Evolutionary conservation across 2,329 filamentous ascomycete genomes (phyloP).

Genomic region (Fusarium mundagurra): DNA sequence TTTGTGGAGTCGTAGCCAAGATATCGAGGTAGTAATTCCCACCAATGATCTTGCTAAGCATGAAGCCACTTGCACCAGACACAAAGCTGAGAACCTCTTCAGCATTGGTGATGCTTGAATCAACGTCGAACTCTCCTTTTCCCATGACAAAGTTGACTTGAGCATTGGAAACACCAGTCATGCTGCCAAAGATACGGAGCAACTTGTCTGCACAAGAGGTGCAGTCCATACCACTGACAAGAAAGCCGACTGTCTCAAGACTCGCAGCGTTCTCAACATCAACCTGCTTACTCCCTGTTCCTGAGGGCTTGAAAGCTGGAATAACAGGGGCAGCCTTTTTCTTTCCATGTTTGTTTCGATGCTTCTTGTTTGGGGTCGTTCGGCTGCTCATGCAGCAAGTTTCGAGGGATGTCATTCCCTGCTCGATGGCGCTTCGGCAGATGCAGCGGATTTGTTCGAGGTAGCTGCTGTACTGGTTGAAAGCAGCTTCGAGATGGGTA

Average conservation of each 20-base stretch:
- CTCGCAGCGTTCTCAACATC: neutral
- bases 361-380: neutral
- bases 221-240: slow-evolving; percentile 51
- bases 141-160: slow-evolving; percentile 53
- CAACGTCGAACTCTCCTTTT: slow-evolving; percentile 47
- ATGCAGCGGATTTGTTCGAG: slow-evolving; percentile 52
- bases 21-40: neutral
- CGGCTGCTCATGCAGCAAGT: slow-evolving; percentile 39
- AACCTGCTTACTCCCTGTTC: neutral
- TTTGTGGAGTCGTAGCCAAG: neutral
- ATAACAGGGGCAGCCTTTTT: neutral
- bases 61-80: slow-evolving; percentile 44
- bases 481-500: slow-evolving; percentile 46
- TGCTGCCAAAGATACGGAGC: slow-evolving; percentile 40
- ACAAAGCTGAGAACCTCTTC: slow-evolving; percentile 30
- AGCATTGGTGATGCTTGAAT: slow-evolving; percentile 35
- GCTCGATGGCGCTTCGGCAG: slow-evolving; percentile 48
- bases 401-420: slow-evolving; percentile 34
- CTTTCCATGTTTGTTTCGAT: neutral
- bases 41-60: slow-evolving; percentile 27
- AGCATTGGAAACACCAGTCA: slow-evolving; percentile 45
- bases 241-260: neutral
- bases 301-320: neutral
- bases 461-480: slow-evolving; percentile 49
- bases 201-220: slow-evolving; percentile 51